Evolutionary conservation across 2,329 filamentous ascomycete genomes (phyloP).

Genomic region (Pezicula neosporulosa): DNA sequence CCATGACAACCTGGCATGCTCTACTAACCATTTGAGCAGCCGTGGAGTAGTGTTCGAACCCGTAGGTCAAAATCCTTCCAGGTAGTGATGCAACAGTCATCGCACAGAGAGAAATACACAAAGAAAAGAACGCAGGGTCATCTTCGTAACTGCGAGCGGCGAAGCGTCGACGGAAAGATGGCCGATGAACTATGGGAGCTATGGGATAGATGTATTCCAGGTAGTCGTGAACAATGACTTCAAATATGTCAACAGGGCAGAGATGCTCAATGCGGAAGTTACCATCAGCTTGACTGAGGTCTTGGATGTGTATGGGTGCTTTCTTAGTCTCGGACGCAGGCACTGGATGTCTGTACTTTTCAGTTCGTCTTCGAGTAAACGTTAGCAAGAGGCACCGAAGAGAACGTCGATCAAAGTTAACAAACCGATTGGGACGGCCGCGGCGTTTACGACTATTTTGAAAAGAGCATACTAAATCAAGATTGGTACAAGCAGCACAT

Average conservation of each 20-base stretch:
- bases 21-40: conserved; percentile 6
- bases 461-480: conserved; percentile 18
- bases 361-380: background rate
- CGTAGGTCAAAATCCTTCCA: conserved; percentile 12
- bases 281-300: background rate
- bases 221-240: conserved; percentile 17
- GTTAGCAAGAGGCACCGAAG: background rate
- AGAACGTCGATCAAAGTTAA: background rate
- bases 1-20: conserved; percentile 4
- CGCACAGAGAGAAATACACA: conserved; percentile 19
- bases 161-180: conserved; percentile 6
- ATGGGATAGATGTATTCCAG: conserved; percentile 17
- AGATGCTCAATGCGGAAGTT: conserved; percentile 11
- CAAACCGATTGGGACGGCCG: conserved; percentile 18
- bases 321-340: background rate
- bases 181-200: conserved; percentile 17
- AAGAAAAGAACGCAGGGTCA: conserved; percentile 16
- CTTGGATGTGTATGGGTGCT: background rate
- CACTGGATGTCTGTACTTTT: background rate
- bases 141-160: conserved; percentile 3
- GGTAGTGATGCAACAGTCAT: conserved; percentile 20
- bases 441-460: conserved; percentile 16
- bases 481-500: conserved; percentile 15
- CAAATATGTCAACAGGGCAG: conserved; percentile 13
- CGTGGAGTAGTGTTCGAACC: conserved; percentile 3